A percentile compares a stretch with the other conserved stretches of the same genome.
Conservation (phyloP, 805 yeast species). For the Myxozyma neotropica region DNA sequence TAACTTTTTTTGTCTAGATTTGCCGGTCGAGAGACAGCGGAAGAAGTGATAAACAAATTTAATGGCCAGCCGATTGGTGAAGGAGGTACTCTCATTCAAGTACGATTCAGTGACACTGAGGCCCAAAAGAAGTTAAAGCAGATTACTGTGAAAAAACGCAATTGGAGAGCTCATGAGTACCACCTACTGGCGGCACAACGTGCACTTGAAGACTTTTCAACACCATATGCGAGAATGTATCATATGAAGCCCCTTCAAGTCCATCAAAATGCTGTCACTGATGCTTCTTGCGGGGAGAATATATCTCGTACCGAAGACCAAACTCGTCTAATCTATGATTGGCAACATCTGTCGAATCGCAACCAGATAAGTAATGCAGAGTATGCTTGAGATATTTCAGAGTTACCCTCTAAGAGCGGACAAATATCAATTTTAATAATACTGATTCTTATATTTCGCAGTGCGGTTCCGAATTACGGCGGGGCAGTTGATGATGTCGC, state of each 20-base stretch:
- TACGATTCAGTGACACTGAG: conserved; percentile 37
- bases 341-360: neutral
- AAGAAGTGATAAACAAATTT: conserved; percentile 27
- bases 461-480: no score
- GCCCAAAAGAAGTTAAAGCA: conserved; percentile 35
- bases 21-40: conserved; percentile 26
- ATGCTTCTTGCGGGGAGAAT: neutral
- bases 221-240: conserved; percentile 1
- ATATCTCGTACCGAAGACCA: neutral
- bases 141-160: conserved; percentile 33
- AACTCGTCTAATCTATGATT: neutral
- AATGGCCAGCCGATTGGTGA: conserved; percentile 34
- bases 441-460: no score
- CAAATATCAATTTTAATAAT: no score
- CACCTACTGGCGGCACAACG: conserved; percentile 31
- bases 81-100: conserved; percentile 32
- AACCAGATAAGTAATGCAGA: conserved; percentile 2
- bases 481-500: no score
- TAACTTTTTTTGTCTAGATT: conserved; percentile 19
- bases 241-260: neutral
- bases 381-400: neutral
- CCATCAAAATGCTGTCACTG: neutral
- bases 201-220: conserved; percentile 21
- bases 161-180: conserved; percentile 37
- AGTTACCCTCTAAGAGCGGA: no score